Conservation (phyloP, 257 asterid genomes). For the Solanum gracilifrons region DNA sequence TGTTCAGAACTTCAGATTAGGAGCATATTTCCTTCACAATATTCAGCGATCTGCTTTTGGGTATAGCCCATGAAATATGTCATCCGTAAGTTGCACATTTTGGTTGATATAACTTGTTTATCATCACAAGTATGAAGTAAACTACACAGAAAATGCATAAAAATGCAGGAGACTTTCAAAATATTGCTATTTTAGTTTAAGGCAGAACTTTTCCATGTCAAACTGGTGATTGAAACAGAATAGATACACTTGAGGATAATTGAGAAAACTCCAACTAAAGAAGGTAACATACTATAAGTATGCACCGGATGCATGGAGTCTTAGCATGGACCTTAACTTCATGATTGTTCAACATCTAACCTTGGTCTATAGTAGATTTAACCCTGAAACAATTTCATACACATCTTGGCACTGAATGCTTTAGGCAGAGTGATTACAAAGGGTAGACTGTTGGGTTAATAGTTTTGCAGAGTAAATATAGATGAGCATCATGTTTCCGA, state of each 20-base stretch:
- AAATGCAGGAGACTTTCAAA: not conserved
- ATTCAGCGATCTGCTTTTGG: not conserved
- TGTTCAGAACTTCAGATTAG: not conserved
- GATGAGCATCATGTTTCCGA: not conserved
- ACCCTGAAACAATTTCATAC: not conserved
- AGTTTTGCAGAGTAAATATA: not conserved
- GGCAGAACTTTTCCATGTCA: not conserved
- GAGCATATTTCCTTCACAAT: not conserved
- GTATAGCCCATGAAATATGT: not conserved
- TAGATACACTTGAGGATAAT: not conserved
- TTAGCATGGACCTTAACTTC: not conserved
- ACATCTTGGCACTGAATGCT: not conserved
- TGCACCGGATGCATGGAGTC: not conserved
- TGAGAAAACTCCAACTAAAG: not conserved
- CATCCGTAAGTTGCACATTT: not conserved
- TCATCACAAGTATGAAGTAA: not conserved
- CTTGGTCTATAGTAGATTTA: not conserved
- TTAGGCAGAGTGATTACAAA: not conserved
- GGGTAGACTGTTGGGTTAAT: not conserved
- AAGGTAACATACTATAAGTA: not conserved
- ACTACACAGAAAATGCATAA: not conserved
- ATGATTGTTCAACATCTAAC: not conserved
- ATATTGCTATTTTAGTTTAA: not conserved
- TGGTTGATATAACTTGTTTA: not conserved
- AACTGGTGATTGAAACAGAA: not conserved